Conservation (phyloP, 2,329 filamentous ascomycete genomes). For the Arthrobotrys pseudoclavata region DNA sequence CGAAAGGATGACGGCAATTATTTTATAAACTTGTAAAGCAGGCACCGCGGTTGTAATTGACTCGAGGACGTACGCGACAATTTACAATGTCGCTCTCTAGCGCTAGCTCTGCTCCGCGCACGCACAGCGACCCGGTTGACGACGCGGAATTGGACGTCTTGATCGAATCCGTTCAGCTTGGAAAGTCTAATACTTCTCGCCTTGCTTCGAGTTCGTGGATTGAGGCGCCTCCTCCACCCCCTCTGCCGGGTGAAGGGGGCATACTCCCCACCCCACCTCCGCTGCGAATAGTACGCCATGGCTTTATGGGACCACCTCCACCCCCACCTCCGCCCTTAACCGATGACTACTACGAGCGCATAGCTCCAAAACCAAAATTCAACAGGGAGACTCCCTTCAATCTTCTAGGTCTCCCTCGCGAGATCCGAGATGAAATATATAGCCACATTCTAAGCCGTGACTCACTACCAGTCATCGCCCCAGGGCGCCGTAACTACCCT, state of each 20-base stretch:
- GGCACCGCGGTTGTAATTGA: too few relatives aligned
- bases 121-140: not conserved
- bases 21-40: too few relatives aligned
- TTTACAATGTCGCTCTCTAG: not conserved
- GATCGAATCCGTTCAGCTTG: not conserved
- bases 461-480: conserved; percentile 1
- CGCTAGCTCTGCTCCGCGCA: too few relatives aligned
- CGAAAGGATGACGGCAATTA: too few relatives aligned
- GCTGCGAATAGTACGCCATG: too few relatives aligned
- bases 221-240: not conserved
- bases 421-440: conserved; percentile 46
- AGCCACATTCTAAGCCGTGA: conserved; percentile 9
- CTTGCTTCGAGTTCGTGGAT: not conserved
- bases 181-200: not conserved
- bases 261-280: not conserved
- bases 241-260: not conserved
- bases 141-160: not conserved
- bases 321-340: not conserved
- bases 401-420: conserved; percentile 38
- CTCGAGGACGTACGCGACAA: too few relatives aligned
- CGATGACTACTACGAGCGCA: not conserved
- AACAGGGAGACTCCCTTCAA: not conserved
- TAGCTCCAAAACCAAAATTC: not conserved
- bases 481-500: not conserved
- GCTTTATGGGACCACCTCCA: not conserved